phyloP scores from a whole-genome alignment of 805 yeast species.

The Saccharomycopsis sp. region DNA sequence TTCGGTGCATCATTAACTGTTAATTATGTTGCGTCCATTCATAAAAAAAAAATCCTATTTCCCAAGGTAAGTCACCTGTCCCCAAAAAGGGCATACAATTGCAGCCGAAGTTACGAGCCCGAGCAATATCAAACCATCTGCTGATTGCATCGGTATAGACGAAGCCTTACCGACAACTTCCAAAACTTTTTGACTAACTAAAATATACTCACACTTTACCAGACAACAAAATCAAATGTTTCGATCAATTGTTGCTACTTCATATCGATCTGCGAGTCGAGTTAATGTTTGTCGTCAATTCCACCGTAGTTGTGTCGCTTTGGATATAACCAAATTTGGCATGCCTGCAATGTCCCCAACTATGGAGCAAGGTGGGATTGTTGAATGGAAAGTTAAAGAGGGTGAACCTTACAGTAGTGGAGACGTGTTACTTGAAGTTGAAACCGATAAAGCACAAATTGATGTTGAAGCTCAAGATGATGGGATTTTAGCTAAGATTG shows the following conservation, averaged over 20 bases:
- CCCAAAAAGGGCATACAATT: too few species aligned
- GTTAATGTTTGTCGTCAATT: slow-evolving; percentile 22
- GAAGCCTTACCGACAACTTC: too few species aligned
- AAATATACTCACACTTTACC: too few species aligned
- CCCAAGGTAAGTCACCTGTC: too few species aligned
- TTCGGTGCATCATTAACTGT: too few species aligned
- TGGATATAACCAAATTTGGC: slow-evolving; percentile 46
- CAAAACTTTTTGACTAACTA: too few species aligned
- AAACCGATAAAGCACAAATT: slow-evolving; percentile 78
- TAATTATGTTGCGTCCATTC: too few species aligned
- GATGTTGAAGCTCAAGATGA: slow-evolving; percentile 90
- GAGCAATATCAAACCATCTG: too few species aligned
- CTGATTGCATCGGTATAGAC: too few species aligned
- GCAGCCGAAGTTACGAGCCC: too few species aligned
- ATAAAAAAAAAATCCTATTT: too few species aligned
- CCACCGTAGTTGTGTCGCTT: slow-evolving; percentile 26
- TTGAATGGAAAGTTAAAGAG: slow-evolving; percentile 78
- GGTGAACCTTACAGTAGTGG: slow-evolving; percentile 75
- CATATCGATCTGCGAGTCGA: neutral
- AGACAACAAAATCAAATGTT: neutral
- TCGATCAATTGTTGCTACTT: neutral
- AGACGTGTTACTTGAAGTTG: slow-evolving; percentile 76
- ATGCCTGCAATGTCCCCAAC: slow-evolving; percentile 99
- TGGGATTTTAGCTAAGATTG: slow-evolving; percentile 77
- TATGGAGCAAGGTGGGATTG: slow-evolving; percentile 92